Base-by-base conservation (phyloP, 129 eudicot genomes). In the Saposhnikovia divaricata region DNA sequence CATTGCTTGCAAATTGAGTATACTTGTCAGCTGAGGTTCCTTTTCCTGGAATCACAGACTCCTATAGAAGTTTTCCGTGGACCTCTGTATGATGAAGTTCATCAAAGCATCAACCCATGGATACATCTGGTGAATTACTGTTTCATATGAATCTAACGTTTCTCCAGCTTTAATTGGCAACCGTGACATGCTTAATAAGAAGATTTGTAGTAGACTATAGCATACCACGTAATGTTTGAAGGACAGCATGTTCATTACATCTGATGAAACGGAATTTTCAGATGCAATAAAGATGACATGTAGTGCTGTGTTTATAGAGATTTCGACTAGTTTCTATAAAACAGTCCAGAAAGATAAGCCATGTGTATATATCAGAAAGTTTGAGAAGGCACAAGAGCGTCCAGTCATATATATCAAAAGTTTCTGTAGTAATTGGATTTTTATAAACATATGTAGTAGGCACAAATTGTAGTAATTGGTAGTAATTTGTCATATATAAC, bases 91-190 rank as follows among this genome's bases (percentile, higher is more conserved):
- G 99, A 96, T 53, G 99, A 96, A 89, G 95, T 92, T 76, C 99
- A 92, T 83, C 95, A 96, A 87, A 87, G 81, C 80, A 89, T 96
- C 73, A 90, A 82, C 87, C 83, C 99, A 50, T 96, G 98, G 98
- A 86, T 96, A 86, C 89, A 92, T 88, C 99, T 92, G 99, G 99
- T 96, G 13, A 79, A 66, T 66, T 27, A 28, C 80, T 25, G 47
- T n/a, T 73, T 78, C 68, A 76, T 77, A 19, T 10, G 23, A 78
- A 78, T 80, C 45, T 38, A 77, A 71, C 27, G 53, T 44, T 61
- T 61, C 46, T 57, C n/a, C 31, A 78, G 38, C 45, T 50, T 40
- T 71, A 13, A 43, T 34, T n/a, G 71, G 75, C 39, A 79, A 37
- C 5, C 1, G 23, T 4, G 43, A 31, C 38, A 65, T 12, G 69